Percentiles rank a stretch among this genome's conserved stretches.
These are phyloP conservation scores for Oryza punctata DNA, from an alignment of 176 grass and related monocot species.

Conservation along the genomic window DNA sequence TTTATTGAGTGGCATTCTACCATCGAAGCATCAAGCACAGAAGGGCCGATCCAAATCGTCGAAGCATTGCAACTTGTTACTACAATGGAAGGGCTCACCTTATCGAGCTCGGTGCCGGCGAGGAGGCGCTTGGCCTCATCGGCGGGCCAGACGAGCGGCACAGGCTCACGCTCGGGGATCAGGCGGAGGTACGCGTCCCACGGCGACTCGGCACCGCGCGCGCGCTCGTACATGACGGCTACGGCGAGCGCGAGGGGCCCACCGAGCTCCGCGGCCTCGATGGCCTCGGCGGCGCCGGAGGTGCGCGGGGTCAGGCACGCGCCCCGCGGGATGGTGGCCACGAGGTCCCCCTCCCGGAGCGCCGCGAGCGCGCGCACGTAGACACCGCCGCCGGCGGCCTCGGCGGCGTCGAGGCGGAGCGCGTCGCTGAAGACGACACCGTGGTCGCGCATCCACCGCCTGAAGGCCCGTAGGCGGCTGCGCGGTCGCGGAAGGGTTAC, in stretches of 20 bases:
- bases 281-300: slow-evolving; percentile 46
- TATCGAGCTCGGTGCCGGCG: slow-evolving; percentile 80
- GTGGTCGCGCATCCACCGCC: slow-evolving; percentile 76
- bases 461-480: slow-evolving; percentile 73
- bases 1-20: too few species aligned
- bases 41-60: background rate
- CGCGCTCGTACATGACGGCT: slow-evolving; percentile 83
- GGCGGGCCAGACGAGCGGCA: slow-evolving; percentile 79
- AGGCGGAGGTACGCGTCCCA: slow-evolving; percentile 78
- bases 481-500: background rate
- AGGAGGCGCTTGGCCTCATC: slow-evolving; percentile 65
- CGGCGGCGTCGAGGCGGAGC: slow-evolving; percentile 50
- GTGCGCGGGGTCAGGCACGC: slow-evolving; percentile 79
- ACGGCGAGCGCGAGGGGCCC: slow-evolving; percentile 65
- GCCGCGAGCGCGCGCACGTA: slow-evolving; percentile 57
- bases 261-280: slow-evolving; percentile 60
- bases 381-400: slow-evolving; percentile 38
- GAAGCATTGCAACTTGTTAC: background rate
- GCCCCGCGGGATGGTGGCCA: slow-evolving; percentile 73
- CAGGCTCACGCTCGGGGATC: slow-evolving; percentile 70
- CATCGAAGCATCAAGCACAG: background rate
- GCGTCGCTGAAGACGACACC: slow-evolving; percentile 88
- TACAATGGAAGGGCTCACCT: slow-evolving; percentile 48
- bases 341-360: slow-evolving; percentile 67
- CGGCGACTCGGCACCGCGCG: slow-evolving; percentile 47